Conservation (phyloP, 2,329 filamentous ascomycete genomes). For the Venturia effusa region DNA sequence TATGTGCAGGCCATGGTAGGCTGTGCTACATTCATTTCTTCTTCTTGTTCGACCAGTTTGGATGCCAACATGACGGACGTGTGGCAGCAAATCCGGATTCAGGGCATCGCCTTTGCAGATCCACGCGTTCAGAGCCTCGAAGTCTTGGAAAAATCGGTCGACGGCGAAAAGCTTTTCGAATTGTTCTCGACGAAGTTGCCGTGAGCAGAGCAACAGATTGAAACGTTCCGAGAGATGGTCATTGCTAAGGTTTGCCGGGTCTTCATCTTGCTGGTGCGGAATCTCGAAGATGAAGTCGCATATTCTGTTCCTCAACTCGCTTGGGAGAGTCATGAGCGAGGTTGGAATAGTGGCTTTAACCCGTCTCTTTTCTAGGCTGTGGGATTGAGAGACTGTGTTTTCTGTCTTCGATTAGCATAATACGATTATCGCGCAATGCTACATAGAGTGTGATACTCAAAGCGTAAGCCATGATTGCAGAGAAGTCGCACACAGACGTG, state of each 20-base stretch:
- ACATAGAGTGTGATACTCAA: neutral
- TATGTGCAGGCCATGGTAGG: neutral
- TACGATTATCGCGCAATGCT: neutral
- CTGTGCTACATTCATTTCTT: neutral
- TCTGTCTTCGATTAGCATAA: neutral
- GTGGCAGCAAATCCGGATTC: neutral
- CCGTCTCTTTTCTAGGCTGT: neutral
- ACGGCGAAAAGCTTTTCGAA: neutral
- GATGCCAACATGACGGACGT: neutral
- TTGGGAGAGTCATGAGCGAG: neutral
- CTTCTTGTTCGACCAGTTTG: neutral
- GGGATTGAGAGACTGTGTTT: too few species aligned
- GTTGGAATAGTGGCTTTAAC: neutral
- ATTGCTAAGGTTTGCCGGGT: neutral
- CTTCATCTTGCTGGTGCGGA: neutral
- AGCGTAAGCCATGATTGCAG: neutral
- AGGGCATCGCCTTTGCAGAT: neutral
- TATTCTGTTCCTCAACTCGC: neutral
- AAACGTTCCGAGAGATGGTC: neutral
- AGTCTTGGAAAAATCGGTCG: neutral
- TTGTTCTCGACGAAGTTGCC: neutral
- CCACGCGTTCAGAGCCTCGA: neutral
- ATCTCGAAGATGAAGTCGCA: neutral
- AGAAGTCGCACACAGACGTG: neutral
- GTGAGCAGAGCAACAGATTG: neutral